These are phyloP conservation scores for Alternaria angustiovoidea DNA, from an alignment of 2,329 filamentous ascomycete genomes.

Conservation along the genomic window DNA sequence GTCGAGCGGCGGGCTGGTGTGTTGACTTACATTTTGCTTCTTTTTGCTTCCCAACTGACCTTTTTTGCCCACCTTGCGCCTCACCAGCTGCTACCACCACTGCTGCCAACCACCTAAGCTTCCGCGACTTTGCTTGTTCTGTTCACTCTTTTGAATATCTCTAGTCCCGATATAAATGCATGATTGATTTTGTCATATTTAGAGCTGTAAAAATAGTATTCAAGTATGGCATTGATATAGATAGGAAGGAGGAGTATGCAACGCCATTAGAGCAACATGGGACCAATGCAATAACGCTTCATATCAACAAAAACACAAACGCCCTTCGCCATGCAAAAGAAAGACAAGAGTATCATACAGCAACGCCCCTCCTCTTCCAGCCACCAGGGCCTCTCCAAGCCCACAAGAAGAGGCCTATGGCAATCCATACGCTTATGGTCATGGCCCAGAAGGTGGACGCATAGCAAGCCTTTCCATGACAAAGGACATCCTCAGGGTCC, in stretches of 20 bases:
- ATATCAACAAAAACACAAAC: background rate
- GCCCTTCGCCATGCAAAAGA: conserved; percentile 14
- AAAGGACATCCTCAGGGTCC: conserved; percentile 65
- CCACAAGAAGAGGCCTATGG: conserved; percentile 74
- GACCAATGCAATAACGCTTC: conserved; percentile 7
- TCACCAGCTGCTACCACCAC: background rate
- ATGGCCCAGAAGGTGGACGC: conserved; percentile 85
- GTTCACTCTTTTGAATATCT: background rate
- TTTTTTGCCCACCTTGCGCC: background rate
- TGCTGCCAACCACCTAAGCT: background rate
- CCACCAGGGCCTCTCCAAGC: conserved; percentile 82
- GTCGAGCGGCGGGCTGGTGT: conserved; percentile 45
- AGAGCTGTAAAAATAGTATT: background rate
- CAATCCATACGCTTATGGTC: conserved; percentile 79
- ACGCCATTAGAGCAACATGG: conserved; percentile 1
- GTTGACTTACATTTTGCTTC: conserved; percentile 48
- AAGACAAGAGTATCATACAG: conserved; percentile 57
- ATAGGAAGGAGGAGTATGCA: background rate
- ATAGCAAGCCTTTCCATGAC: conserved; percentile 85
- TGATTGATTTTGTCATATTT: background rate
- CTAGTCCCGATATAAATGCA: background rate
- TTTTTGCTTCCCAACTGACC: conserved; percentile 2
- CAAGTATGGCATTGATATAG: background rate
- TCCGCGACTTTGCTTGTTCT: background rate
- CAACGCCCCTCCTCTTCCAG: conserved; percentile 79